Evolutionary conservation across 2,329 filamentous ascomycete species (phyloP).

Genomic region (Clonostachys chloroleuca): DNA sequence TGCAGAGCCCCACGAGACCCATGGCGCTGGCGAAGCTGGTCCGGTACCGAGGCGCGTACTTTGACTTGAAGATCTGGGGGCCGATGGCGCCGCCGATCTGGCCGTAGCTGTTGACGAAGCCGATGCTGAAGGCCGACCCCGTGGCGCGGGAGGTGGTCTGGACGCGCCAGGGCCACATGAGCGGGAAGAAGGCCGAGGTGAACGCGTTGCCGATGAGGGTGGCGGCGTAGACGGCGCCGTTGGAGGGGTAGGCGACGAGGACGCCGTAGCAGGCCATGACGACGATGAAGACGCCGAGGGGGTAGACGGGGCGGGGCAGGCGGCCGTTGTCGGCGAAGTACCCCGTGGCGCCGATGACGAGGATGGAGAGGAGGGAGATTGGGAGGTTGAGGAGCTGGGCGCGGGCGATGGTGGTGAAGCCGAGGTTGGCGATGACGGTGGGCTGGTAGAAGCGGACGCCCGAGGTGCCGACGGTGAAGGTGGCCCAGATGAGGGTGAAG

Average conservation of each 20-base stretch:
- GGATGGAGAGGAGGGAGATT: constrained; percentile 31
- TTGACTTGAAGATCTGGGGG: constrained; percentile 37
- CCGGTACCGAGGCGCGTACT: constrained; percentile 39
- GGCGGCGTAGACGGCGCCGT: constrained; percentile 39
- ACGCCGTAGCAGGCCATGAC: constrained; percentile 39
- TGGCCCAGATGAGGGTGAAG: constrained; percentile 36
- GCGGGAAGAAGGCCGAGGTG: constrained; percentile 35
- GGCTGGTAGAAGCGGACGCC: constrained; percentile 35
- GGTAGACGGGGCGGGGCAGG: constrained; percentile 35
- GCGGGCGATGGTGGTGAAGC: constrained; percentile 36
- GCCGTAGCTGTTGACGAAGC: constrained; percentile 43
- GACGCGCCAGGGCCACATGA: constrained; percentile 48
- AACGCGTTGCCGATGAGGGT: constrained; percentile 37
- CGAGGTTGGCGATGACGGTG: constrained; percentile 30
- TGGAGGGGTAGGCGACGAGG: constrained; percentile 36
- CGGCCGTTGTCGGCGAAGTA: constrained; percentile 33
- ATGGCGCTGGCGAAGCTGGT: constrained; percentile 36
- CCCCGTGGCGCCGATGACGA: constrained; percentile 35
- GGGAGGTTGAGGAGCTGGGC: constrained; percentile 45
- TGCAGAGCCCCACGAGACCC: constrained; percentile 35
- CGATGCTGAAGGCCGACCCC: constrained; percentile 43
- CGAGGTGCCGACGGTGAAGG: constrained; percentile 34
- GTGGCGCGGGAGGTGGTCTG: constrained; percentile 39
- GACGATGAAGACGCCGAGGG: constrained; percentile 32
- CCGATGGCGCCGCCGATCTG: constrained; percentile 43